Base-by-base conservation (phyloP, 805 yeast genomes). In the Myxozyma mucilagina region DNA sequence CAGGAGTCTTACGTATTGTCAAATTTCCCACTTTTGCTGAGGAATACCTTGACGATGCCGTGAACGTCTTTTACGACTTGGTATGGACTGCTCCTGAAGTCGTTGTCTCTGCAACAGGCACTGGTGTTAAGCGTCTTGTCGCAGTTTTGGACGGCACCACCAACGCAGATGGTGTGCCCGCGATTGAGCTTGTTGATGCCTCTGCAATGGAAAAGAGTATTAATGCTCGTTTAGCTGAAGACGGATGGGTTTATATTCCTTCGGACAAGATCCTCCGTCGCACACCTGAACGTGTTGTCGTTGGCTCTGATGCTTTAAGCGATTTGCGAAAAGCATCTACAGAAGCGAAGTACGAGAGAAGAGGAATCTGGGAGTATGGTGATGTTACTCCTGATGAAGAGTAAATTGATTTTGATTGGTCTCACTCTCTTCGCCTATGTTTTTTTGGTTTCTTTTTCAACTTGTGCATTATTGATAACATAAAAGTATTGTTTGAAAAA, bases 351-450 rank as follows among this genome's bases (percentile, higher is more conserved):
- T 66, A 68, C 0, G 75, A 73, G 45, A 81, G 80, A 67, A 72
- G 79, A 66, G 96, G 96, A n/a, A 56, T 89, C 5, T 90, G 97
- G 97, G 74, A 75, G 31, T 71, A 82, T 68, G 87, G 82, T 69
- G 86, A 80, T 56, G 72, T 56, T 18, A 59, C 65, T 4, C 69
- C 65, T 32, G 68, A 66, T 36, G 68, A 66, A 29, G 66, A 62
- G 32, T 62, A 62, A 50, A 14, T 24, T 14, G 10, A 8, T 5
- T 14, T 7, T 16, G 8, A 11, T 20, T 24, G 29, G 4, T 24
- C 29, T 24, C 29, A 24, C 4, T 24, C 29, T 24, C 4, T 24
- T 4, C 29, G 29, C 29, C 4, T 4, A 24, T 24, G 29, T 24
- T 24, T 24, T 24, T 24, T 24, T 24, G 29, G 29, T 24, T 24